Conservation (phyloP, 441 rosid species). For the Manihot esculenta region DNA sequence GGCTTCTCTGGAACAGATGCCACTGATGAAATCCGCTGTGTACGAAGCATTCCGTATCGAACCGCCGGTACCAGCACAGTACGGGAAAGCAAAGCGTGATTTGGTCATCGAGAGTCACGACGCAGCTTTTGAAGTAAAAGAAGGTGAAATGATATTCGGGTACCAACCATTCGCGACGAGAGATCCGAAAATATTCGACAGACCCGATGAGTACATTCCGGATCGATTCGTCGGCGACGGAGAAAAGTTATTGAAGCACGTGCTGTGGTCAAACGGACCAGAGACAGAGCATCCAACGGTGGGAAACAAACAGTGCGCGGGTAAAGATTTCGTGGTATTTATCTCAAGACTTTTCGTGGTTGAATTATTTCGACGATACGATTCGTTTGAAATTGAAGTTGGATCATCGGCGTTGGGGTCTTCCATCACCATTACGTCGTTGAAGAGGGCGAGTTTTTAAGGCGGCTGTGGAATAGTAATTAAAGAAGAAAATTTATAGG, state of each 20-base stretch:
- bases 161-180: constrained; percentile 69
- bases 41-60: constrained; percentile 67
- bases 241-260: too few species aligned
- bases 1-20: constrained; percentile 63
- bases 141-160: constrained; percentile 69
- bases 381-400: constrained; percentile 63
- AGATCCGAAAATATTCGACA: constrained; percentile 59
- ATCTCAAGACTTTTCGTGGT: too few species aligned
- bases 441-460: constrained; percentile 53
- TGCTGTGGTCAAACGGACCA: too few species aligned
- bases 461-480: background rate
- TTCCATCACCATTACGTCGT: constrained; percentile 52
- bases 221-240: constrained; percentile 79
- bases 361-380: constrained; percentile 72
- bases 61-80: constrained; percentile 64
- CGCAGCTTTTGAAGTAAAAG: constrained; percentile 54
- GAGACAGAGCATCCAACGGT: too few species aligned
- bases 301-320: too few species aligned
- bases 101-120: constrained; percentile 63
- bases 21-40: constrained; percentile 59
- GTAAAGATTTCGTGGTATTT: too few species aligned
- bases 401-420: constrained; percentile 52
- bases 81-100: constrained; percentile 59
- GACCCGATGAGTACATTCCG: constrained; percentile 62
- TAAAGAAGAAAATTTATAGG: too few species aligned